Base-by-base conservation (phyloP, 495 filamentous ascomycete genomes). In the Xanthoparmelia taractica region DNA sequence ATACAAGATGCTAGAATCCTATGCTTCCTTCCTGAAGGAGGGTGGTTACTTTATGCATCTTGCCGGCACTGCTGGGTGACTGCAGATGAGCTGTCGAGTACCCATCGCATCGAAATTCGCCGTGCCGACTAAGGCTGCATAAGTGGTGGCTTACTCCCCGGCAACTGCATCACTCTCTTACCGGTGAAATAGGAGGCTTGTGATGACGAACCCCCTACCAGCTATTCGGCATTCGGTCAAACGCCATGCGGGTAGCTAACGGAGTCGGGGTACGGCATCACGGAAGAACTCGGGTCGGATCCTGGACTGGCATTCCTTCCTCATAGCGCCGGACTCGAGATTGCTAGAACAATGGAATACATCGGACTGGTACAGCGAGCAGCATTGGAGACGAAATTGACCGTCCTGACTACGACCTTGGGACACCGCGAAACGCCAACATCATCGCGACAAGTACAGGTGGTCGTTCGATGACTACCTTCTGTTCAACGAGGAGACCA, bases 151-250 rank as follows among this genome's bases (percentile, higher is more conserved):
- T 3, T 54, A 18, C 27, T 17, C 29, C 29, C 29, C 8, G 50
- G 50, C 50, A 54, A 54, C 29, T 34, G 50, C 29, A 54, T 33
- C 50, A 54, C 50, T 54, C 50, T 54, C 15, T 54, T 0, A 54
- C 50, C 15, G 20, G 50, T 20, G 29, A 20, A 11, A 10, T 33
- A 4, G 50, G 50, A 31, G 48, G 48, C 4, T 31, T 52, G n/a
- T n/a, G n/a, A 31, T 52, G 27, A 64, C 71, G 72, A 13, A 66
- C 62, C 43, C 68, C 72, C 8, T 72, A 73, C 56, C 58, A 65
- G 15, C 61, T 73, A 17, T 72, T 65, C 40, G 72, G 71, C 7
- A 56, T 73, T 34, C 68, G 72, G n/a, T 62, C 60, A 31, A 68
- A 67, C 47, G 72, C 71, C 7, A 71, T 66, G 59, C 68, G 69